Evolutionary conservation across 2,329 filamentous ascomycete species (phyloP), one percentile per base, ranked within the genome.

Genomic region (Myotisia sp.): DNA sequence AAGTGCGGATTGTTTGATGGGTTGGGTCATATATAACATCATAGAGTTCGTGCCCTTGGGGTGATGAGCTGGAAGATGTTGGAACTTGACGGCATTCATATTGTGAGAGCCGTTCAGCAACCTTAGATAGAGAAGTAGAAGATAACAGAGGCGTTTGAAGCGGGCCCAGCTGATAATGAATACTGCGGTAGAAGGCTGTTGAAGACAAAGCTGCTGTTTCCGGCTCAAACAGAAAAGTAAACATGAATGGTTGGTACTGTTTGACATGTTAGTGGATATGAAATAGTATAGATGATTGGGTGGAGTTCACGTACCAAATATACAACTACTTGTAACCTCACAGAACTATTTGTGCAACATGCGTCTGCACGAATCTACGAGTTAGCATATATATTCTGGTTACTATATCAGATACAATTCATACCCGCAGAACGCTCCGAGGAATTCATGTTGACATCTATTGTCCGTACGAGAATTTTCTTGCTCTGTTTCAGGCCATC

Each of bases 11-110:
- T 0, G 71, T 74, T 2, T 72, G 51, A 20, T 67, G 68, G 5
- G 58, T 54, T 1, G 72, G 70, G 46, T 77, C 73, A 46, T 67
- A 76, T 29, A 76, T 62, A 6, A 77, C 58, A 42, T 76, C 70
- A 51, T 68, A 73, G 26, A 77, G 67, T 7, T 65, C 63, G 19
- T 58, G 53, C 53, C 54, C 13, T 51, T 48, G 33, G 45, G 43
- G 9, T 45, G 40, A 12, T 50, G 47, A 14, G 41, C 48, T 38
- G 48, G 50, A 28, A 46, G 49, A 33, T 53, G 51, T 26, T 58
- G 53, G 22, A 49, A 42, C 40, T 45, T 47, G 24, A 51, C 58
- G 44, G 18, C 46, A 30, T 14, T 51, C 47, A 4, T 47, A 47
- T 12, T 47, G 37, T 5, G 47, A 47, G 22, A 62, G 54, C 22